Evolutionary conservation across 768 basidiomycete species (phyloP), one percentile per base, ranked within the genome.

Genomic region (Porphyrellus cyaneotinctus): DNA sequence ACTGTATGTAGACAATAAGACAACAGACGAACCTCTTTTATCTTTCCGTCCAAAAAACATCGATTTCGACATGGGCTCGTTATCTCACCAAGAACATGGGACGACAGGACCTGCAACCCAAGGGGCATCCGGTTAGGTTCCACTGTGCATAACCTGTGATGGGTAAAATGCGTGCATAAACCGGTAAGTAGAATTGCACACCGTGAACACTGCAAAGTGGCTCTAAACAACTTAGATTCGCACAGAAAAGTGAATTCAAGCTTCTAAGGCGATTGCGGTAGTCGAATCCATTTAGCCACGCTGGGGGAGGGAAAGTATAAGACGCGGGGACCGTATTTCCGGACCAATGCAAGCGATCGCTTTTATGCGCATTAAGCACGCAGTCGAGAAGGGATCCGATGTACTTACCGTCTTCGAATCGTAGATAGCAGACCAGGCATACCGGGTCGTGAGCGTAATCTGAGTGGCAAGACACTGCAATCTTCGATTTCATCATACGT

Each of bases 191-290:
- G 46, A 47, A 18, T 14, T 51, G 52, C 75, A 38, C 64, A 80
- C 79, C 58, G 64, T 85, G 83, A 3, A 72, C 70, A 37, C 64
- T 58, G 58, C 83, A 85, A 52, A 77, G 78, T 3, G 75, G 71
- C 8, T 75, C 74, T 1, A 78, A 26, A 51, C 83, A 85, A 47
- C 74, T 80, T 22, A 76, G 52, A 47, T 78, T 82, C 6, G 73
- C 71, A 65, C 83, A 85, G 52, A 84, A 84, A 1, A 73, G 56
- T 3, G 69, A 60, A 4, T 73, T 60, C n/a, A 76, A 58, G 14
- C 60, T 68, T n/a, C 64, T 50, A 6, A 82, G 54, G 28, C 68
- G 72, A 39, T 37, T 46, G n/a, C 57, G 54, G 17, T 68, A 49
- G 22, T 63, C 47, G 5, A 46, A 43, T 56, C 54, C 26, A 64